Evolutionary conservation across 177 flowering plant genomes (phyloP).

Genomic region (Tripterygium wilfordii): DNA sequence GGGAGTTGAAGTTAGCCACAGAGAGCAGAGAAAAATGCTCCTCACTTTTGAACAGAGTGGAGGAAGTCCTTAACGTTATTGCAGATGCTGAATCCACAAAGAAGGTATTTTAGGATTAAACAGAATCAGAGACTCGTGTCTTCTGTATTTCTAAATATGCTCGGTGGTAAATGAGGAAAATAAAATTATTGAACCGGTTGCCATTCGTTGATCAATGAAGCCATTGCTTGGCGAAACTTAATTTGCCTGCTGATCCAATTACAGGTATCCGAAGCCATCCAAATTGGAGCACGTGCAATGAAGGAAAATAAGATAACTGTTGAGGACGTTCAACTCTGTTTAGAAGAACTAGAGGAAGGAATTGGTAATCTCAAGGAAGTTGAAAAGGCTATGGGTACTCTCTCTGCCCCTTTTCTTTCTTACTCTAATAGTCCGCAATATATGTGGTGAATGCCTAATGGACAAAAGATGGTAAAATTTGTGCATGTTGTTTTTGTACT

Average conservation of each 20-base stretch:
- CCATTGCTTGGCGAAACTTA: not conserved
- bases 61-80: constrained; percentile 64
- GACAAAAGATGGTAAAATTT: not conserved
- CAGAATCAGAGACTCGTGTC: not conserved
- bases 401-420: not conserved
- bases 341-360: constrained; percentile 65
- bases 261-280: constrained; percentile 84
- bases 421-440: no score
- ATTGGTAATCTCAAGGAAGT: constrained; percentile 59
- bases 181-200: no score
- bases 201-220: no score
- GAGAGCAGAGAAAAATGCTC: constrained; percentile 65
- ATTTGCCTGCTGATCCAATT: not conserved
- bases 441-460: not conserved
- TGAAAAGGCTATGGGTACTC: constrained; percentile 54
- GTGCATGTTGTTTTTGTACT: not conserved
- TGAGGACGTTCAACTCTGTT: constrained; percentile 60
- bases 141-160: no score
- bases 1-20: constrained; percentile 50
- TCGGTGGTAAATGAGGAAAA: no score
- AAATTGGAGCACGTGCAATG: constrained; percentile 68
- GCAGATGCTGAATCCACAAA: constrained; percentile 77
- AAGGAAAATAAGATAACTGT: constrained; percentile 54
- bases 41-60: constrained; percentile 62
- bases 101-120: constrained; percentile 38